Conservation (phyloP, 2,329 filamentous ascomycete genomes). For the Penicillium sp. region DNA sequence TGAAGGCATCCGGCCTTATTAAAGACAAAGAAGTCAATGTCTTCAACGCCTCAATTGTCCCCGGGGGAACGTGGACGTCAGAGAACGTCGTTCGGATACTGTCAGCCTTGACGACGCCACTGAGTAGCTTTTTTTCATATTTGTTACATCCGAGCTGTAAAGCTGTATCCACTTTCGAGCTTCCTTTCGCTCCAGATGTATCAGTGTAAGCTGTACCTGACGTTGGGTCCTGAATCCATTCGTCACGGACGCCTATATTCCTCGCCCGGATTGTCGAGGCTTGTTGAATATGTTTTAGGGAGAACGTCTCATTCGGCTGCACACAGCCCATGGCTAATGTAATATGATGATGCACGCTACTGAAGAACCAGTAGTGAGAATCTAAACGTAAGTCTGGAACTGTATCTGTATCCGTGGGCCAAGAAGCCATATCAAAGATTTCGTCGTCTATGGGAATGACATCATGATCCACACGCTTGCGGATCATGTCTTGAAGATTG, state of each 20-base stretch:
- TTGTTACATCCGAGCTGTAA: slow-evolving; percentile 60
- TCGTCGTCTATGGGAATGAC: slow-evolving; percentile 28
- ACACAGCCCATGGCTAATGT: slow-evolving; percentile 50
- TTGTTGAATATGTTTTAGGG: slow-evolving; percentile 34
- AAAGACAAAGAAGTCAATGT: slow-evolving; percentile 85
- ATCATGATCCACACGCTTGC: slow-evolving; percentile 32
- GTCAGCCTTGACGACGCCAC: slow-evolving; percentile 74
- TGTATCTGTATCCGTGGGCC: slow-evolving; percentile 26
- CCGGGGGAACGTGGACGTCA: slow-evolving; percentile 76
- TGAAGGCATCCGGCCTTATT: slow-evolving; percentile 87
- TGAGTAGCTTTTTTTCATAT: slow-evolving; percentile 77
- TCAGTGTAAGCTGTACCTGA: slow-evolving; percentile 19
- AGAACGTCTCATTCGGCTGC: slow-evolving; percentile 37
- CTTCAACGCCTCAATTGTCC: slow-evolving; percentile 82
- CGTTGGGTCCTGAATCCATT: slow-evolving; percentile 31
- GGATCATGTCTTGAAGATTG: slow-evolving; percentile 62
- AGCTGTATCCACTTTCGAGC: slow-evolving; percentile 39
- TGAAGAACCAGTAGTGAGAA: slow-evolving; percentile 55
- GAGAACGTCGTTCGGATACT: slow-evolving; percentile 83
- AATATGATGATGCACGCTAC: slow-evolving; percentile 59
- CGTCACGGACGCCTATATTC: slow-evolving; percentile 21
- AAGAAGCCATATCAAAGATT: slow-evolving; percentile 27
- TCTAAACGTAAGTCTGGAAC: slow-evolving; percentile 40
- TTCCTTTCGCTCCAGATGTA: not conserved
- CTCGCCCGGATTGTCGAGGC: slow-evolving; percentile 1